Evolutionary conservation across 2,329 filamentous ascomycete genomes (phyloP), one percentile per base, ranked within the genome.

Genomic region (Cladosporium austrohemisphaericum): DNA sequence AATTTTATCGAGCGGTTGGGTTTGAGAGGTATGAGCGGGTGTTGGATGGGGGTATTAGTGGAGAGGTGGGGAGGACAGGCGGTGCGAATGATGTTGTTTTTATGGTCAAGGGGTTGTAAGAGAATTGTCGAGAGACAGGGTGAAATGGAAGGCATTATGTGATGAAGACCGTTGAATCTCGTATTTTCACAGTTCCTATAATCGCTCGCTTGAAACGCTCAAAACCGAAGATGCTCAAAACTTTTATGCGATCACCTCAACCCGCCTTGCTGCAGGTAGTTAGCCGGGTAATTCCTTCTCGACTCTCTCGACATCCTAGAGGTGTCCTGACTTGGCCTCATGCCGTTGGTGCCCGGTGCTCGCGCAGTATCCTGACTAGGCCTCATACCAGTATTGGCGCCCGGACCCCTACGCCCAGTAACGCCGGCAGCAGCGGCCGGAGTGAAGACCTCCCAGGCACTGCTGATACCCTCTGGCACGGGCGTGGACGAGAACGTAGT

Each of bases 1-100:
- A 32, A 18, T 54, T 56, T 28, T 51, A 53, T 33, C 9, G 29
- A 33, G 40, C 35, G 20, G 23, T 56, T 20, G 49, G 48, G 4
- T 43, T 50, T 18, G 16, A 18, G 22, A 10, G 37, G 29, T 35
- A 28, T 14, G 22, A 11, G 11, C 20, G 29, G 19, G 14, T 35
- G 10, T 36, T 50, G 29, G 47, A 49, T 43, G 47, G 28, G 13
- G 47, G 47, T 6, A 38, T 14, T 16, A 41, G 47, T 29, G 47
- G 47, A 22, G 47, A 50, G 38, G 36, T 29, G 20, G 47, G 38
- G 13, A 16, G 23, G 38, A 41, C 23, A 8, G 31, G 29, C 2
- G 22, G 31, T 3, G 28, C 20, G 8, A 33, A 33, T 20, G 18
- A 8, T 14, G 18, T 26, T 20, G 22, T 43, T 5, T 50, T 33